These are phyloP conservation scores for Saturnispora quitensis DNA, from an alignment of 805 yeast species.

Conservation along the genomic window DNA sequence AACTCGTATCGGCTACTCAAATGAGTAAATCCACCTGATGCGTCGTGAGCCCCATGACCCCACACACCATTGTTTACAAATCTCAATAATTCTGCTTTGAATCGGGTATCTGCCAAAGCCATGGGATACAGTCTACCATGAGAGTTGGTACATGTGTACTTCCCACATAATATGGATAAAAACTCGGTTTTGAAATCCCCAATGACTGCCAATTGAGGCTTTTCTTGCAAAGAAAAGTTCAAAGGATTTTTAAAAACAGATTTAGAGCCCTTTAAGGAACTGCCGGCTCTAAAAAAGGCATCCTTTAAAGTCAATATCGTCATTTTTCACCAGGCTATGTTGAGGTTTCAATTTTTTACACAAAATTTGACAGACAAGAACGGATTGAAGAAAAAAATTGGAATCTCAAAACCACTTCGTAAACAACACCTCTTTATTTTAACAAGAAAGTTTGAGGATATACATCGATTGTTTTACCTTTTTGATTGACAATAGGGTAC, in stretches of 20 bases:
- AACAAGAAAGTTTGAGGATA: background rate
- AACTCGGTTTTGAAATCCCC: conserved; percentile 47
- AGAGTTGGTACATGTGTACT: conserved; percentile 43
- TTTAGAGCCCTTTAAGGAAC: background rate
- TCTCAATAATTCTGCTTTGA: conserved; percentile 33
- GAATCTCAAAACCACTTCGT: conserved; percentile 2
- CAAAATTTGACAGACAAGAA: background rate
- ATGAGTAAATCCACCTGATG: conserved; percentile 49
- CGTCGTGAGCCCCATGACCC: conserved; percentile 30
- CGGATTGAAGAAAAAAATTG: background rate
- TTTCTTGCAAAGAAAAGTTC: conserved; percentile 29
- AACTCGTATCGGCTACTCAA: conserved; percentile 84
- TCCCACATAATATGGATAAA: conserved; percentile 48
- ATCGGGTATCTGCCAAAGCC: conserved; percentile 32
- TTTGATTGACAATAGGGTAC: background rate
- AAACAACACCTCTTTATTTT: conserved; percentile 12
- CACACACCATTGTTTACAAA: conserved; percentile 29
- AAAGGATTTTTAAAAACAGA: conserved; percentile 33
- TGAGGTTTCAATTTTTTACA: background rate
- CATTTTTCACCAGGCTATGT: background rate
- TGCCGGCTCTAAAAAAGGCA: background rate
- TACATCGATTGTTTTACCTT: background rate
- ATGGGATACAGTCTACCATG: conserved; percentile 46
- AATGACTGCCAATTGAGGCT: conserved; percentile 45
- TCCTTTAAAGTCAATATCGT: background rate